Percentiles rank a stretch among this genome's conserved stretches.
These are phyloP conservation scores for Heliamphora exappendiculata DNA, from an alignment of 148 eudicot genomes.

Conservation along the genomic window DNA sequence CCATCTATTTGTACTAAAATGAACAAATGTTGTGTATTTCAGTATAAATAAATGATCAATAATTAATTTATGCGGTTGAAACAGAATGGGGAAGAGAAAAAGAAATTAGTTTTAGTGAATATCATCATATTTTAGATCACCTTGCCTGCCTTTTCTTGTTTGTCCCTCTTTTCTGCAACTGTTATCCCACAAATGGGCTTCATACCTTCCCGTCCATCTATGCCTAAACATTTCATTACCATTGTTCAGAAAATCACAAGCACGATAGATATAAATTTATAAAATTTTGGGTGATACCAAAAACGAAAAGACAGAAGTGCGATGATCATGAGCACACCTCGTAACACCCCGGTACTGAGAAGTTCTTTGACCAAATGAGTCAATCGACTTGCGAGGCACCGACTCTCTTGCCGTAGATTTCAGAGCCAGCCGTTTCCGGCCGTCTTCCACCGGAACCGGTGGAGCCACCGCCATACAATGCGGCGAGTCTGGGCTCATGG, in stretches of 20 bases:
- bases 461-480: background rate
- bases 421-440: constrained; percentile 21
- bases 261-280: too few species aligned
- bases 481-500: constrained; percentile 11
- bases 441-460: constrained; percentile 14
- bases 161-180: constrained; percentile 86
- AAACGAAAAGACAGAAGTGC: background rate
- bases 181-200: constrained; percentile 90
- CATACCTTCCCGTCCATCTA: constrained; percentile 89
- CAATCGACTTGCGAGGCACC: constrained; percentile 50
- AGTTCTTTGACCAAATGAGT: constrained; percentile 78
- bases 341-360: constrained; percentile 87
- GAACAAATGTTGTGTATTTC: too few species aligned
- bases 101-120: background rate
- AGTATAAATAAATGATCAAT: too few species aligned
- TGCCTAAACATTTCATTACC: constrained; percentile 33
- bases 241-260: too few species aligned
- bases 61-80: too few species aligned
- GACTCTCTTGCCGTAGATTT: constrained; percentile 24
- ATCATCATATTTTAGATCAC: constrained; percentile 15
- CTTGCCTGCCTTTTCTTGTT: constrained; percentile 90
- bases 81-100: too few species aligned
- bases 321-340: constrained; percentile 29
- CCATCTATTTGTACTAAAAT: too few species aligned
- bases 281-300: too few species aligned